Conservation (phyloP, 495 filamentous ascomycete species). For the Usnea hakonensis region DNA sequence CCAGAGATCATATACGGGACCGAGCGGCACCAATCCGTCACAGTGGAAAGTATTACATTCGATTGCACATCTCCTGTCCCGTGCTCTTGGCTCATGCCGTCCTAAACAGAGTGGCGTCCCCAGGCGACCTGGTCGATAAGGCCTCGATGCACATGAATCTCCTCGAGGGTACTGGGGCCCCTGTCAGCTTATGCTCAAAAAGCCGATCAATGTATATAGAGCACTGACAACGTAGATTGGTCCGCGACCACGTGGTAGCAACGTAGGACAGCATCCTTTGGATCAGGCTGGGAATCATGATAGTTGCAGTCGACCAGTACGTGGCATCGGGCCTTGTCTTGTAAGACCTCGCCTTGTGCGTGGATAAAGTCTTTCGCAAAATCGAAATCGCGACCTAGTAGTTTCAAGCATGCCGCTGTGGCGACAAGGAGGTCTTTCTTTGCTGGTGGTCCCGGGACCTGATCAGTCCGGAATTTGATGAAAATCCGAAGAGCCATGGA, state of each 20-base stretch:
- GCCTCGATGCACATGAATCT: slow-evolving; percentile 13
- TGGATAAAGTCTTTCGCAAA: slow-evolving; percentile 18
- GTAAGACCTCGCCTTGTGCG: slow-evolving; percentile 15
- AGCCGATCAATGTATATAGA: slow-evolving; percentile 4
- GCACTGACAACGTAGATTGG: slow-evolving; percentile 10
- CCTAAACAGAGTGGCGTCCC: slow-evolving; percentile 11
- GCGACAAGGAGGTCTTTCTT: slow-evolving; percentile 16
- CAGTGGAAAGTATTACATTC: too few relatives aligned
- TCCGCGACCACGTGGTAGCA: slow-evolving; percentile 11
- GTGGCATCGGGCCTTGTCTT: slow-evolving; percentile 11
- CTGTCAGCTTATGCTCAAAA: slow-evolving; percentile 12
- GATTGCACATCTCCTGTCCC: too few relatives aligned
- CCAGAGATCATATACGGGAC: too few relatives aligned
- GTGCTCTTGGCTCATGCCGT: slow-evolving; percentile 5
- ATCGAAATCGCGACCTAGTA: slow-evolving; percentile 15
- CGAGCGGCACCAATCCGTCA: too few relatives aligned
- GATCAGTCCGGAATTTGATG: slow-evolving; percentile 16
- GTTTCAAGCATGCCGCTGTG: slow-evolving; percentile 12
- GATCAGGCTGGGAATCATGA: slow-evolving; percentile 13
- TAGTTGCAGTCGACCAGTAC: slow-evolving; percentile 17
- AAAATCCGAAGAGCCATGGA: slow-evolving; percentile 14
- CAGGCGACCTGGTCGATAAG: slow-evolving; percentile 9
- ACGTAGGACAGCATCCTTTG: slow-evolving; percentile 6
- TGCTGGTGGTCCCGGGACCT: slow-evolving; percentile 13
- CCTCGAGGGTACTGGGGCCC: slow-evolving; percentile 6